Evolutionary conservation across 768 basidiomycete species (phyloP).

Genomic region (Pleurotus djamor): DNA sequence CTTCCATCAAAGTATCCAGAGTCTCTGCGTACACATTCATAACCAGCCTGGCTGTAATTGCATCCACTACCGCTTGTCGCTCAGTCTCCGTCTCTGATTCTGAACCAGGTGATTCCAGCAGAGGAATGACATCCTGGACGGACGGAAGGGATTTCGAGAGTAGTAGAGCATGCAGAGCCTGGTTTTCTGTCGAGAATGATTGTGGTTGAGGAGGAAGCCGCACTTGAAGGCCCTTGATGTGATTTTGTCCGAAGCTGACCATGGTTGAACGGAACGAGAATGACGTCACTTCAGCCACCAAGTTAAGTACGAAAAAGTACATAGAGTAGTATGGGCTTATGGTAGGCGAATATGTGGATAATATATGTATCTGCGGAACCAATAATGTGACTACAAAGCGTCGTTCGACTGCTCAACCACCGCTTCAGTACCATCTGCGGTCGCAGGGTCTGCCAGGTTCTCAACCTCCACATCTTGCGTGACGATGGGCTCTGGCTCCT

Average conservation of each 20-base stretch:
- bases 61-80: conserved; percentile 35
- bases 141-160: neutral
- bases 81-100: conserved; percentile 16
- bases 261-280: neutral
- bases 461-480: no score
- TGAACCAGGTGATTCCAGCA: neutral
- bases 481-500: no score
- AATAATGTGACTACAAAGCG: no score
- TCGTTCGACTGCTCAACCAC: no score
- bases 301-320: no score
- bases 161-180: conserved; percentile 1
- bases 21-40: conserved; percentile 63
- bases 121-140: conserved; percentile 2
- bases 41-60: conserved; percentile 46
- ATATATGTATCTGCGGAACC: no score
- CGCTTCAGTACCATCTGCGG: no score
- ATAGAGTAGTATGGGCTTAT: no score
- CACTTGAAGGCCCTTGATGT: conserved; percentile 5
- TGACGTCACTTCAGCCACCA: neutral
- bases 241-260: conserved; percentile 4
- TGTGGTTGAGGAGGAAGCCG: neutral
- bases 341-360: no score
- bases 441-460: no score
- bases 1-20: conserved; percentile 59
- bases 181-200: neutral